Conservation (phyloP, 1,284 basidiomycete species). For the Mycena sp. region DNA sequence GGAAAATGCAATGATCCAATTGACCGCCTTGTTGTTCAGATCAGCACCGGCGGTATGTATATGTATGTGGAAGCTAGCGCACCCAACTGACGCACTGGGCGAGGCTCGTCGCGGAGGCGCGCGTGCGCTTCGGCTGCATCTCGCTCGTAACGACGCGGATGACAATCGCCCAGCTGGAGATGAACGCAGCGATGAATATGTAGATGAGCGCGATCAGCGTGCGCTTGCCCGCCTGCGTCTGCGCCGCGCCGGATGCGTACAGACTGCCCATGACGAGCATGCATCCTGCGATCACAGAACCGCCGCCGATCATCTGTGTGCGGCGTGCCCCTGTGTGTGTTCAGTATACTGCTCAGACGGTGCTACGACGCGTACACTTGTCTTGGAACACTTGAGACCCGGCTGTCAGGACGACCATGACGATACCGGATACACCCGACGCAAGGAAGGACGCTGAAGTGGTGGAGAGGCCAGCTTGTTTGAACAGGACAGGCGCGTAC, state of each 20-base stretch:
- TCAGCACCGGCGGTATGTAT: background rate
- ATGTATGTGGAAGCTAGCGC: slow-evolving; percentile 24
- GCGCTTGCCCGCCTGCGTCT: slow-evolving; percentile 47
- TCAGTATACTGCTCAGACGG: background rate
- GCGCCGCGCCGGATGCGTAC: slow-evolving; percentile 50
- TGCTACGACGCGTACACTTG: slow-evolving; percentile 40
- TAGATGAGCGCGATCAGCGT: slow-evolving; percentile 59
- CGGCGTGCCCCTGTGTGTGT: slow-evolving; percentile 50
- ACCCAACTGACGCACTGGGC: slow-evolving; percentile 53
- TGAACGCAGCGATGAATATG: slow-evolving; percentile 50
- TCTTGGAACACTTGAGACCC: slow-evolving; percentile 53
- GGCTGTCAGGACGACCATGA: slow-evolving; percentile 55
- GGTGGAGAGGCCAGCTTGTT: slow-evolving; percentile 58
- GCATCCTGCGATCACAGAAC: slow-evolving; percentile 48
- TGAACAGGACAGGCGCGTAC: slow-evolving; percentile 61
- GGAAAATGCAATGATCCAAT: slow-evolving; percentile 56
- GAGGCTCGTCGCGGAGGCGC: slow-evolving; percentile 49
- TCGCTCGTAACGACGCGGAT: slow-evolving; percentile 49
- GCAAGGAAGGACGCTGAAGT: slow-evolving; percentile 59
- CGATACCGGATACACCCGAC: slow-evolving; percentile 59
- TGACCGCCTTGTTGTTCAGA: slow-evolving; percentile 41
- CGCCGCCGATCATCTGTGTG: slow-evolving; percentile 56
- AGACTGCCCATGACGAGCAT: slow-evolving; percentile 54
- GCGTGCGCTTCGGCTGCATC: slow-evolving; percentile 52
- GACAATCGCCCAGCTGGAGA: slow-evolving; percentile 51